Percentiles rank a stretch among this genome's conserved stretches.
These are phyloP conservation scores for Croton setiger DNA, from an alignment of 441 rosid genomes.

Conservation along the genomic window DNA sequence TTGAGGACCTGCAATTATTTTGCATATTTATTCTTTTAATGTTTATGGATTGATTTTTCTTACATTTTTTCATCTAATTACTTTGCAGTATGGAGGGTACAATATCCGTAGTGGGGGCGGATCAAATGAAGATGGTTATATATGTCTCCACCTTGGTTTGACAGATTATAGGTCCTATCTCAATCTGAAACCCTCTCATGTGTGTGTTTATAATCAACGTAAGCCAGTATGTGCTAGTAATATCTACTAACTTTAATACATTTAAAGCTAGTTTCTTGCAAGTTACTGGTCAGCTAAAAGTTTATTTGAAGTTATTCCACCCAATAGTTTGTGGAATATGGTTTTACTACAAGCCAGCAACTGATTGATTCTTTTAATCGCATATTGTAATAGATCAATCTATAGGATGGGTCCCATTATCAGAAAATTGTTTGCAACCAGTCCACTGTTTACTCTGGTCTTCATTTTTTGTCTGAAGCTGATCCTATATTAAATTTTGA, in stretches of 20 bases:
- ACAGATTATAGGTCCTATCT: slow-evolving; percentile 71
- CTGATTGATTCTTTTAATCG: not conserved
- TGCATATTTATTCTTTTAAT: not conserved
- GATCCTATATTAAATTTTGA: not conserved
- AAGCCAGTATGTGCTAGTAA: not conserved
- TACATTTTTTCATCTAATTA: slow-evolving; percentile 7
- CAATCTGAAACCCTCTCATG: not conserved
- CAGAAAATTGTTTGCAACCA: not conserved
- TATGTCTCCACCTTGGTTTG: slow-evolving; percentile 72
- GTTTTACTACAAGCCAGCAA: not conserved
- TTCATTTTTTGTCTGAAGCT: slow-evolving; percentile 3
- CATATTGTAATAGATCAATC: not conserved
- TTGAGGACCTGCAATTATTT: slow-evolving; percentile 8
- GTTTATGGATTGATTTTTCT: not conserved
- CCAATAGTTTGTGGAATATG: not conserved
- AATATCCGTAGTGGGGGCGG: slow-evolving; percentile 34
- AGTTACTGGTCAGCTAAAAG: not conserved
- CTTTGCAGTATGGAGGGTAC: slow-evolving; percentile 67
- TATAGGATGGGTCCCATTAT: not conserved
- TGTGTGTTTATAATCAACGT: not conserved
- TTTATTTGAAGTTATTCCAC: not conserved
- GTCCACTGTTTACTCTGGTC: not conserved
- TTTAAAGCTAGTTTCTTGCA: not conserved
- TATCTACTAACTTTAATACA: not conserved
- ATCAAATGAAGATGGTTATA: slow-evolving; percentile 34